Base-by-base conservation (phyloP, 2,329 filamentous ascomycete species). In the Blastomyces parvus region DNA sequence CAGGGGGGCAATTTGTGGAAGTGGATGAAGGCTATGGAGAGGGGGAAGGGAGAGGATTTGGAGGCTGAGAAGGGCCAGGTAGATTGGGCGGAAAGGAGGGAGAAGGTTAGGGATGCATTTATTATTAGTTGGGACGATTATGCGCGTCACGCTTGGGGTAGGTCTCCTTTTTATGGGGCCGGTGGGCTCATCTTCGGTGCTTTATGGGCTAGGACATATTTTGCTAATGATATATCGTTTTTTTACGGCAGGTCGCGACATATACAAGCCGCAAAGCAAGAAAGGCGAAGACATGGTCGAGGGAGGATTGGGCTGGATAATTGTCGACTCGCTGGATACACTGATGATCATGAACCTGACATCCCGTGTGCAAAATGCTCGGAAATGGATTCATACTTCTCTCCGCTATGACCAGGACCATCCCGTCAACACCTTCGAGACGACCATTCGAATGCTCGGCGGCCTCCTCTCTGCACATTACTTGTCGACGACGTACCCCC, bases 301-400 rank as follows among this genome's bases (percentile, higher is more conserved):
- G 3, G 86, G 90, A 66, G 94, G 93, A 33, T 83, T 99, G 77
- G 94, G 94, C 38, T 99, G 95, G 94, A 97, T 97, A 71, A 97
- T 99, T 66, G 88, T 99, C 63, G 94, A 99, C 78, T 87, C 93
- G 14, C 80, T 99, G 66, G 94, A 99, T 76, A 99, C 94, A 0
- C 84, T 97, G 82, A 99, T 99, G 79, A 81, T 99, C 65, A 99
- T 99, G 94, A 97, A 97, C 74, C 82, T 96, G 67, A 97, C 93
- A 17, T 88, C 86, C 40, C 87, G 92, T 66, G 83, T 99, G 48
- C 83, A 86, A 46, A 87, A 95, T 71, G 93, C 94, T 36, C 84
- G 93, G 63, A 85, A 96, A 72, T 99, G 94, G 94, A 86, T 99
- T 58, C 83, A 89, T 1, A 87, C 86, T 4, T 86, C 86, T 8